These are phyloP conservation scores for Linnemannia elongata DNA, from an alignment of 192 early-diverging fungal genomes.

Conservation along the genomic window DNA sequence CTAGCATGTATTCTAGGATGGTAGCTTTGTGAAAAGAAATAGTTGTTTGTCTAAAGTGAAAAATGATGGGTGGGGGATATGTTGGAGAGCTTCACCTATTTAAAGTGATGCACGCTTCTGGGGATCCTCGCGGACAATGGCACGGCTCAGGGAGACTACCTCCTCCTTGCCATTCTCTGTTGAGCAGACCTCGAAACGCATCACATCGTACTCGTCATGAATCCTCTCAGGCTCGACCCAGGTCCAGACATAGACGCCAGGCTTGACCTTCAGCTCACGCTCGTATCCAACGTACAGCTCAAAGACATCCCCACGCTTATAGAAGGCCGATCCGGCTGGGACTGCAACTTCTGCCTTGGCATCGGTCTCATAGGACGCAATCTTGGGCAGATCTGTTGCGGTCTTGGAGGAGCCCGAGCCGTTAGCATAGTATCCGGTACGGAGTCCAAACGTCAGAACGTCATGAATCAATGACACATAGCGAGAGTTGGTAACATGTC, in stretches of 20 bases:
- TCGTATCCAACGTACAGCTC: constrained; percentile 52
- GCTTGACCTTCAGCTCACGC: constrained; percentile 51
- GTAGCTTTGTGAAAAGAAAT: not conserved
- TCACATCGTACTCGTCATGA: constrained; percentile 25
- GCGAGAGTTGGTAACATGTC: constrained; percentile 57
- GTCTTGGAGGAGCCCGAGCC: constrained; percentile 29
- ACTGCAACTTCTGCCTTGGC: constrained; percentile 11
- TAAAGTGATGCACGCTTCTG: constrained; percentile 22
- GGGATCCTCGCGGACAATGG: constrained; percentile 35
- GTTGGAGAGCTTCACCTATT: not conserved
- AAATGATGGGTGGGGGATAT: not conserved
- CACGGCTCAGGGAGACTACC: constrained; percentile 32
- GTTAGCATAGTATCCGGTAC: constrained; percentile 49
- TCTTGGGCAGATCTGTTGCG: constrained; percentile 10
- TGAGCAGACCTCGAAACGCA: constrained; percentile 51
- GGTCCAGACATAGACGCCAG: constrained; percentile 45
- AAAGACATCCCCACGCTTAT: constrained; percentile 25
- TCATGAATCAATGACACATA: constrained; percentile 51
- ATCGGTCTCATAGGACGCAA: constrained; percentile 12
- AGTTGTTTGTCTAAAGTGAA: not conserved
- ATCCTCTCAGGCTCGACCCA: constrained; percentile 45
- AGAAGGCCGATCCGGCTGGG: constrained; percentile 32
- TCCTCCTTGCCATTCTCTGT: constrained; percentile 29
- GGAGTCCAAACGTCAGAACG: constrained; percentile 48
- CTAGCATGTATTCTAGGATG: not conserved